A percentile compares a stretch with the other conserved stretches of the same genome.
These are phyloP conservation scores for Schizothecium vesticola DNA, from an alignment of 495 filamentous ascomycete genomes.

Conservation along the genomic window DNA sequence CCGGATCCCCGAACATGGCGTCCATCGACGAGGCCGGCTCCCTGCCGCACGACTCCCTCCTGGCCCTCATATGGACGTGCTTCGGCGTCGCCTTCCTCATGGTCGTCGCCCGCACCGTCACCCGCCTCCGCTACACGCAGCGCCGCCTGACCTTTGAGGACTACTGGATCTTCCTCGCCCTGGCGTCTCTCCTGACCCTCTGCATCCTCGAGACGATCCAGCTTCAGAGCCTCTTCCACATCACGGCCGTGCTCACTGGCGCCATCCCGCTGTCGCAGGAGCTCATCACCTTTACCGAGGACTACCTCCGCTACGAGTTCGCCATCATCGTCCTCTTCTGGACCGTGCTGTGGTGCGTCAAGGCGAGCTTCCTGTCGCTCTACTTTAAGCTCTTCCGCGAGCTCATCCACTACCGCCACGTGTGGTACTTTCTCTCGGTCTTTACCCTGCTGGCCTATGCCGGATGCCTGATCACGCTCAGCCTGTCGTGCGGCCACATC, in stretches of 20 bases:
- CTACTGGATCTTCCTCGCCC: constrained; percentile 38
- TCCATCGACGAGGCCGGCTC: constrained; percentile 19
- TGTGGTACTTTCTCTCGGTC: constrained; percentile 33
- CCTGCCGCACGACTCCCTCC: constrained; percentile 24
- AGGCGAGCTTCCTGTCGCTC: constrained; percentile 43
- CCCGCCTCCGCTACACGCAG: constrained; percentile 29
- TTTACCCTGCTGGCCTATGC: constrained; percentile 37
- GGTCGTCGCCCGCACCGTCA: constrained; percentile 33
- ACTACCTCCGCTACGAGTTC: constrained; percentile 38
- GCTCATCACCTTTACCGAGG: constrained; percentile 21
- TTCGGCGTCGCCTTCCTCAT: constrained; percentile 36
- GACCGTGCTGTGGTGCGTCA: constrained; percentile 44
- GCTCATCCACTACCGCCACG: constrained; percentile 32
- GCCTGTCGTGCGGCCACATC: constrained; percentile 36
- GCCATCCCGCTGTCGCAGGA: constrained; percentile 22
- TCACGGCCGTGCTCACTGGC: constrained; percentile 26
- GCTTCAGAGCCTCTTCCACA: constrained; percentile 38
- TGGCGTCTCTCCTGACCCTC: constrained; percentile 33
- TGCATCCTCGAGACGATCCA: constrained; percentile 43
- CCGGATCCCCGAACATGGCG: constrained; percentile 2
- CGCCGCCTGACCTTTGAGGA: constrained; percentile 36
- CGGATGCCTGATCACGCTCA: constrained; percentile 36
- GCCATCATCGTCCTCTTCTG: constrained; percentile 45
- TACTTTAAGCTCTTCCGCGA: constrained; percentile 42
- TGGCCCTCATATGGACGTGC: constrained; percentile 30